Base-by-base conservation (phyloP, 2,329 filamentous ascomycete species). In the Sporothrix inflata region DNA sequence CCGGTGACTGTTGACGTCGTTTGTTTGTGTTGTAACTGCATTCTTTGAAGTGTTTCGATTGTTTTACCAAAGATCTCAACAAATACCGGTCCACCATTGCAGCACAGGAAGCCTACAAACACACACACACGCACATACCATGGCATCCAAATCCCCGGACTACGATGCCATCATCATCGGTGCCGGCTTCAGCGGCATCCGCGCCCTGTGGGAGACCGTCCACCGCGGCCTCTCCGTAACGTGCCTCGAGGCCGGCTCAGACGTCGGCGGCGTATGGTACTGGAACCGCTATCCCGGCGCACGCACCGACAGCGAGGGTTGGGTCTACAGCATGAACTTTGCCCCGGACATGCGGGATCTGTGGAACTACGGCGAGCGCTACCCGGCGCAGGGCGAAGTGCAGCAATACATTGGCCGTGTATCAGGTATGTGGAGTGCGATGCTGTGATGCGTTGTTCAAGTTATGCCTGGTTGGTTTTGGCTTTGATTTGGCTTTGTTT, bases 231-330 rank as follows among this genome's bases (percentile, higher is more conserved):
- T 80, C 57, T 84, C 81, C 47, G 92, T 90, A 76, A 84, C 87
- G 53, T 87, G 94, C 65, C 86, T 94, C 60, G 92, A 94, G 79
- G 86, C 85, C 1, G 88, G 91, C 69, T 81, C 85, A 67, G 83
- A 86, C 57, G 83, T 94, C 9, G 92, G 92, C 12, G 92, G 92
- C n/a, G 94, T 92, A 12, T 95, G 92, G 92, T 88, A 88, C 77
- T 86, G 94, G 72, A 94, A 93, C 83, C 88, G 86, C 47, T 94
- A 94, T 77, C 92, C 91, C 0, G 91, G 92, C 38, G 88, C 94
- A 72, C 87, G 90, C 38, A 90, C 88, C 45, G 90, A 91, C 1
- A 95, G 92, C 88, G 85, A 90, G 66, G 91, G 90, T 4, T 94
- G 92, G 92, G 83, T 81, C 6, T 84, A 88, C 51, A 78, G 81